Evolutionary conservation across 192 early-diverging fungal species (phyloP), one percentile per base, ranked within the genome.

Genomic region (Coemansia sp.): DNA sequence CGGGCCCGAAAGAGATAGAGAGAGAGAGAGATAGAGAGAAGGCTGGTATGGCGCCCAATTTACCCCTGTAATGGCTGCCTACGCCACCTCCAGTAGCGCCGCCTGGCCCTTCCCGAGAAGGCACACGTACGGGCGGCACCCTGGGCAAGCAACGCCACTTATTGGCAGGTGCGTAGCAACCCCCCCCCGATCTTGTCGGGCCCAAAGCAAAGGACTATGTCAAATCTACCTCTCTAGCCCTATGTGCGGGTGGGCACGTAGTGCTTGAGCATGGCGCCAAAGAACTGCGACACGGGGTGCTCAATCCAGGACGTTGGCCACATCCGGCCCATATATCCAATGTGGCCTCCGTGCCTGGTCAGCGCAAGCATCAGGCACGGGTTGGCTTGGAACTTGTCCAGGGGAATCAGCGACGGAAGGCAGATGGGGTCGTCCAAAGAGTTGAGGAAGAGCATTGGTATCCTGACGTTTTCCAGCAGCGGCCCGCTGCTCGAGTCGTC

Each of bases 341-440:
- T 75, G 51, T 98, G 95, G 0, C 95, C 95, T 10, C 95, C 95
- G 19, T 80, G 63, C 11, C 58, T 50, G 4, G 95, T 94, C 7
- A 84, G 76, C 4, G 84, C 92, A 13, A 98, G 60, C 1, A 94
- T 31, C 19, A 89, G 67, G 64, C 82, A 76, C 21, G 91, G 90
- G 55, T 98, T 98, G 10, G 48, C 70, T 38, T 56, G 49, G 46
- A 83, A 76, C 60, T 92, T 87, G 41, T 87, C 76, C 20, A 61
- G 76, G 3, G 92, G 91, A 14, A 92, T 80, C 5, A 80, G 77
- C 40, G 85, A 68, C 5, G 38, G 35, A 7, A 64, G 55, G 32
- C 84, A 83, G 54, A 98, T 85, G 13, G 95, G 95, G 64, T 98
- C 95, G 62, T 96, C 91, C 32, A 85, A 34, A 12, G 92, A 87